Base-by-base conservation (phyloP, 495 filamentous ascomycete species). In the Penicillium alfredii region DNA sequence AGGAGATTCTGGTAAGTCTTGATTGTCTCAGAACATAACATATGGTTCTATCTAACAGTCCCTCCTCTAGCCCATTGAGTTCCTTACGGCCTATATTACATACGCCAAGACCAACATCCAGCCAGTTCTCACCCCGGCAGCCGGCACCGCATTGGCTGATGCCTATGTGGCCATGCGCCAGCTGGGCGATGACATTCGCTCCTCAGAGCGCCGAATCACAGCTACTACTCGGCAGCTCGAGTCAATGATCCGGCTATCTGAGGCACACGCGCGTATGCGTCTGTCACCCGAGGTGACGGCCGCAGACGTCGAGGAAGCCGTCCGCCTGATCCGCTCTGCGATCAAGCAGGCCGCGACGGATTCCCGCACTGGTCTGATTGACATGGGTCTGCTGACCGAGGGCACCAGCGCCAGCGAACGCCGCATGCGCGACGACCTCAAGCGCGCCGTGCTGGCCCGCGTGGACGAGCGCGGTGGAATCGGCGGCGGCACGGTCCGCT, bases 221-320 rank as follows among this genome's bases (percentile, higher is more conserved):
- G 92, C 92, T 30, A 98, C 92, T 7, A 98, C 92, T 8, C 76
- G 92, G 35, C 92, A 98, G 59, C 69, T 98, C 22, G 92, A 98
- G 62, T 88, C 82, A 21, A 97, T 97, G 84, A 96, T 98, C 57
- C 88, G 92, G 25, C 78, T 98, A 3, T 70, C 89, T 1, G 92
- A 98, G 71, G 90, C 92, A 9, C 94, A 97, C 63, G 92, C 92
- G 13, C 94, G 94, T 54, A 98, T 98, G 92, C 81, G 92, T 17
- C 72, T 98, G 7, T 80, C 84, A 0, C 47, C 64, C 0, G 71
- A 67, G 28, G 93, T 98, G 24, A 90, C 85, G 1, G 74, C 68
- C 8, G 76, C 77, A 35, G 92, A 98, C 57, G 92, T 98, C 13
- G 61, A 80, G 9, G 92, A 98, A 67, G 89, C 92, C 4, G 86